Evolutionary conservation across 192 early-diverging fungal species (phyloP).

Genomic region (Haplosporangium gracile): DNA sequence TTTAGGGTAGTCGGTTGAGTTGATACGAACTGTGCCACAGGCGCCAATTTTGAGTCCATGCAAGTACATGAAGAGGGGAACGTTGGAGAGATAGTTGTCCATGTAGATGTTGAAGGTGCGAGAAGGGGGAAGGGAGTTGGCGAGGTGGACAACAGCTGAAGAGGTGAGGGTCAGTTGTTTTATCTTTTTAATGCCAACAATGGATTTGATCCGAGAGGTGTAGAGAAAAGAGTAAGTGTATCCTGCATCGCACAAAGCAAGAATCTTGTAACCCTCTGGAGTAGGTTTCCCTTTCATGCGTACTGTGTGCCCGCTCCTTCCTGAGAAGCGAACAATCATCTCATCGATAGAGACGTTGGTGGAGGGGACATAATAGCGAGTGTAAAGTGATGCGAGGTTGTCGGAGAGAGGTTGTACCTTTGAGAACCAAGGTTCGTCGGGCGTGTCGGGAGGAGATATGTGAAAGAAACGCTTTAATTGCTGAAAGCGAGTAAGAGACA

Average conservation of each 20-base stretch:
- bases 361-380: conserved; percentile 27
- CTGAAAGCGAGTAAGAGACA: conserved; percentile 34
- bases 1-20: conserved; percentile 6
- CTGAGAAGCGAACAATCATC: conserved; percentile 47
- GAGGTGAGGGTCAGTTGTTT: conserved; percentile 7
- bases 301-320: conserved; percentile 29
- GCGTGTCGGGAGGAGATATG: conserved; percentile 9
- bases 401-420: conserved; percentile 32
- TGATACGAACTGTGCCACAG: conserved; percentile 30
- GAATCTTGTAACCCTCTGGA: conserved; percentile 50
- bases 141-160: conserved; percentile 29
- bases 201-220: conserved; percentile 12
- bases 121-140: conserved; percentile 12
- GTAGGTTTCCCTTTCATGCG: conserved; percentile 41
- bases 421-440: background rate
- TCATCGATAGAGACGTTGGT: conserved; percentile 38
- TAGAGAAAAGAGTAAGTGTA: conserved; percentile 44
- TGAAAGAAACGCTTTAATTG: conserved; percentile 38
- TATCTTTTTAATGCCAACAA: conserved; percentile 13
- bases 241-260: conserved; percentile 37
- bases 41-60: conserved; percentile 20
- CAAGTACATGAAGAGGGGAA: conserved; percentile 34
- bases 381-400: conserved; percentile 17
- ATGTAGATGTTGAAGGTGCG: conserved; percentile 42
- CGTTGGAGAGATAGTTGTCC: conserved; percentile 53